Base-by-base conservation (phyloP, 2,329 filamentous ascomycete genomes). In the Incumbomyces lentus region DNA sequence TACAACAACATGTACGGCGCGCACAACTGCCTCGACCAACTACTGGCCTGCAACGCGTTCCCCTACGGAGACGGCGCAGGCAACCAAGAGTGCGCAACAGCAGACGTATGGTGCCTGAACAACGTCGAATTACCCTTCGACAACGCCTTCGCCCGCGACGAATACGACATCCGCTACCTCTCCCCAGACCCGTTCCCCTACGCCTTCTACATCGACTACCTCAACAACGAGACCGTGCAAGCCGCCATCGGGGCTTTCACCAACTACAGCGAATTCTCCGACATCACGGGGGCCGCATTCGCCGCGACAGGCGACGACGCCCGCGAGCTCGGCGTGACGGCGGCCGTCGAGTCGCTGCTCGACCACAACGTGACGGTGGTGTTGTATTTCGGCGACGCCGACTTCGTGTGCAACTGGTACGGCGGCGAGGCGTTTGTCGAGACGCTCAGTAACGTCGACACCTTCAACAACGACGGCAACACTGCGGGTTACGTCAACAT, bases 1-100 rank as follows among this genome's bases (percentile, higher is more conserved):
- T 76, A 76, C 65, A 78, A 80, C 62, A 74, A 73, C 53, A 58
- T 81, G 29, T 81, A 79, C 57, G 78, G 77, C 1, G 56, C 66
- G 2, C 78, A 78, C 29, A 80, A 81, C 59, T 82, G 79, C 59
- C 60, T 75, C 19, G 76, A 81, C 55, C 68, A 69, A 46, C 70
- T 74, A n/a, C 63, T 68, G 11, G 65, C 74, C 50, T 82, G 78
- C 67, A 70, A 72, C 50, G 65, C 65, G 1, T 68, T 66, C 3
- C 74, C 74, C 0, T 61, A 67, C 40, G 32, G 33, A 67, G 35
- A 40, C 19, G 44, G 37, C 10, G 22, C 19, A 33, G 36, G 36
- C n/a, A 38, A 55, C 40, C 42, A 65, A 4, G 60, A 77, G 39
- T 82, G 78, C 63, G 56, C 60, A 1, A 58, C 62, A 2, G 76